Evolutionary conservation across 1,284 basidiomycete genomes (phyloP).

Genomic region (Amylostereum areolatum): DNA sequence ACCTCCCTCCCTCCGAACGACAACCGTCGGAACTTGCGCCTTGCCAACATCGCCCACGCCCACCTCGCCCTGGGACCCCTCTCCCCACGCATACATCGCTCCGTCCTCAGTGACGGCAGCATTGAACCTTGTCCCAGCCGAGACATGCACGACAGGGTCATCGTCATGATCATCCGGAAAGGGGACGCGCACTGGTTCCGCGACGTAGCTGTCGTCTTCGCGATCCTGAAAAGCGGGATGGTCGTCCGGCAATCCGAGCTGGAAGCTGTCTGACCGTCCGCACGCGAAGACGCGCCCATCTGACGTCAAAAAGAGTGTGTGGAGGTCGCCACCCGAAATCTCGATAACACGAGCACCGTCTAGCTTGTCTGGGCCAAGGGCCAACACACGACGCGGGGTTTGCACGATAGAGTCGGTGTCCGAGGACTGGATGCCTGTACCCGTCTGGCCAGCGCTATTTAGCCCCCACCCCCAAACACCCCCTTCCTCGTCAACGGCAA

Average conservation of each 20-base stretch:
- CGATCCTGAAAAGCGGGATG: slow-evolving; percentile 48
- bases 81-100: slow-evolving; percentile 83
- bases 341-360: slow-evolving; percentile 62
- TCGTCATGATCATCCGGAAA: slow-evolving; percentile 57
- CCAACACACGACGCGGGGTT: slow-evolving; percentile 62
- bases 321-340: slow-evolving; percentile 77
- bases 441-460: slow-evolving; percentile 73
- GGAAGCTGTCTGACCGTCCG: slow-evolving; percentile 73
- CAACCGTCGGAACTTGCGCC: slow-evolving; percentile 50
- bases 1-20: slow-evolving; percentile 65
- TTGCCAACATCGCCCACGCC: slow-evolving; percentile 57
- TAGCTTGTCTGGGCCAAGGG: slow-evolving; percentile 63
- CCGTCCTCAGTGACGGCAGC: slow-evolving; percentile 77
- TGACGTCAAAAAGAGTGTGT: slow-evolving; percentile 82
- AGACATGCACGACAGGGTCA: slow-evolving; percentile 72
- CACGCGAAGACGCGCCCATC: slow-evolving; percentile 82
- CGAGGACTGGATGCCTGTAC: slow-evolving; percentile 42
- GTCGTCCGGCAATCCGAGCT: slow-evolving; percentile 70
- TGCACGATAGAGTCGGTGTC: slow-evolving; percentile 53
- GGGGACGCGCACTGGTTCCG: slow-evolving; percentile 57
- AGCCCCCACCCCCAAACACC: slow-evolving; percentile 90
- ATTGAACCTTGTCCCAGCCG: slow-evolving; percentile 77
- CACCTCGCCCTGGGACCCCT: slow-evolving; percentile 69
- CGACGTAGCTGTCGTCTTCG: slow-evolving; percentile 46
- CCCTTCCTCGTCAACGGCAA: slow-evolving; percentile 81